Evolutionary conservation across 257 asterid species (phyloP).

Genomic region (Hygrophila difformis): DNA sequence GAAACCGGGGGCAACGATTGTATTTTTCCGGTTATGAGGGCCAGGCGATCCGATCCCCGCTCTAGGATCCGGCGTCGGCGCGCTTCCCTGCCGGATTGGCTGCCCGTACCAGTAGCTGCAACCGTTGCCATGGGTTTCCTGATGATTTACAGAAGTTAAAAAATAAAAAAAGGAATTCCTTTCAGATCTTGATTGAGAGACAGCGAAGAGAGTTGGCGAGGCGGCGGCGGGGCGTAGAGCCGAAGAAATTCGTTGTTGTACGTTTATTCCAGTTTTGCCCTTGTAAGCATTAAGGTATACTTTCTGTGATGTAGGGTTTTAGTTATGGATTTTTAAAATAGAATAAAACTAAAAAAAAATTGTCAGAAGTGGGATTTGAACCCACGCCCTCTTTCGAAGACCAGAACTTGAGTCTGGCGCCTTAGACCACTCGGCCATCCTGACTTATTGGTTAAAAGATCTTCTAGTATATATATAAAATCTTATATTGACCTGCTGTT

Average conservation of each 20-base stretch:
- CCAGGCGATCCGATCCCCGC: slow-evolving; percentile 74
- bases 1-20: slow-evolving; percentile 43
- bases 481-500: too few relatives aligned
- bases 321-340: too few relatives aligned
- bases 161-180: too few relatives aligned
- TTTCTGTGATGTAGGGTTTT: too few relatives aligned
- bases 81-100: slow-evolving; percentile 33
- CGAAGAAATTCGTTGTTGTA: slow-evolving; percentile 1
- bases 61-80: slow-evolving; percentile 82
- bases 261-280: slow-evolving; percentile 16
- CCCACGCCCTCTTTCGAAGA: slow-evolving; percentile 77
- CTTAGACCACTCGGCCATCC: slow-evolving; percentile 86
- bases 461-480: too few relatives aligned
- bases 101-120: slow-evolving; percentile 19
- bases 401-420: slow-evolving; percentile 94
- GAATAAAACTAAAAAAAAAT: not conserved
- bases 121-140: slow-evolving; percentile 25
- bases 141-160: too few relatives aligned
- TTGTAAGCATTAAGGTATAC: too few relatives aligned
- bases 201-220: too few relatives aligned
- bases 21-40: slow-evolving; percentile 78
- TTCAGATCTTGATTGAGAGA: too few relatives aligned
- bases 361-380: slow-evolving; percentile 59
- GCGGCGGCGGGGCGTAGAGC: slow-evolving; percentile 6
- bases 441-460: slow-evolving; percentile 15